Conservation (phyloP, 257 asterid genomes). For the Paulownia fortunei region DNA sequence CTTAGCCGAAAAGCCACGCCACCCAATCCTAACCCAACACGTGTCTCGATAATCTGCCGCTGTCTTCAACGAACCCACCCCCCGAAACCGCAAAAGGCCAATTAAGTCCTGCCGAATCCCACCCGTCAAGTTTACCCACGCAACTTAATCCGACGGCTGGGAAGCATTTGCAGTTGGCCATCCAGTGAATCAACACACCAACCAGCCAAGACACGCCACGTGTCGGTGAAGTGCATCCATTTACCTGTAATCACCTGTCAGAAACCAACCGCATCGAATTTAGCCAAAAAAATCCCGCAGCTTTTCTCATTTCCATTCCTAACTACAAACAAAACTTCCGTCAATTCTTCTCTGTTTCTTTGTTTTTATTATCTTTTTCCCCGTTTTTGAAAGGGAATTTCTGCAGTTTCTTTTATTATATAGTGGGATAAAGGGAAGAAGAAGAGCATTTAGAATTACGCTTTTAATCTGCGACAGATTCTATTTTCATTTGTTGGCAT, state of each 20-base stretch:
- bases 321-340: neutral
- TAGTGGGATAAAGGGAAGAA: neutral
- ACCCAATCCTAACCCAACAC: constrained; percentile 12
- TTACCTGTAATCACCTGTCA: constrained; percentile 46
- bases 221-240: constrained; percentile 27
- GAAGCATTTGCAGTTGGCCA: constrained; percentile 41
- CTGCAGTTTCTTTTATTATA: constrained; percentile 21
- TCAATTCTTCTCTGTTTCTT: neutral
- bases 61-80: neutral
- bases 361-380: neutral
- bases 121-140: constrained; percentile 25
- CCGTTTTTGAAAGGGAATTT: constrained; percentile 6
- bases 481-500: constrained; percentile 19
- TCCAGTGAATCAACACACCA: constrained; percentile 2
- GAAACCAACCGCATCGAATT: constrained; percentile 46
- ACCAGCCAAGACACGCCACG: constrained; percentile 35
- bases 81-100: constrained; percentile 30
- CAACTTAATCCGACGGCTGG: constrained; percentile 42
- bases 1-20: constrained; percentile 15
- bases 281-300: constrained; percentile 28
- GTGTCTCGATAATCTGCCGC: neutral
- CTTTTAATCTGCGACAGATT: constrained; percentile 17
- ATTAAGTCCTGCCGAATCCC: neutral
- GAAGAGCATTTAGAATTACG: constrained; percentile 29
- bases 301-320: constrained; percentile 28